A percentile compares a stretch with the other conserved stretches of the same genome.
These are phyloP conservation scores for Hanseniaspora nectarophila DNA, from an alignment of 805 yeast species.

Conservation along the genomic window DNA sequence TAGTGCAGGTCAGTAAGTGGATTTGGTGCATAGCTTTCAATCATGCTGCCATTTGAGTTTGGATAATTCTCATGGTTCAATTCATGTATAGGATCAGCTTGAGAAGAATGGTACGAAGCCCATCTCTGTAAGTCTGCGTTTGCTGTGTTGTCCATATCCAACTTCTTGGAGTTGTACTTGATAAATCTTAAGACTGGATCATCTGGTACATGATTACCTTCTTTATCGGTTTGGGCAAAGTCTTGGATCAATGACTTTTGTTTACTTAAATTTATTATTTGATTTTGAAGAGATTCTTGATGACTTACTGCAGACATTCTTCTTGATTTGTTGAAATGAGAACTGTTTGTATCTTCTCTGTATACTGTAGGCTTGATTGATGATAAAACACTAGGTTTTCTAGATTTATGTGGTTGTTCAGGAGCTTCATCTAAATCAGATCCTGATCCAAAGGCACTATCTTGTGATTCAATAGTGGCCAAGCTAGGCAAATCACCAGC, in stretches of 20 bases:
- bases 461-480: slow-evolving; percentile 1
- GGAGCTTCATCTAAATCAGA: background rate
- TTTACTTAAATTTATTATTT: background rate
- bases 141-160: background rate
- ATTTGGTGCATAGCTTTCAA: background rate
- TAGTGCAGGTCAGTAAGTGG: background rate
- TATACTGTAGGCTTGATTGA: slow-evolving; percentile 3
- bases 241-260: slow-evolving; percentile 32
- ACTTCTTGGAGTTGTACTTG: slow-evolving; percentile 12
- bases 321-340: background rate
- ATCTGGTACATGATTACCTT: slow-evolving; percentile 21
- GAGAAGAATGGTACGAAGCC: slow-evolving; percentile 6
- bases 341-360: background rate
- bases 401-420: background rate
- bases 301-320: slow-evolving; percentile 3
- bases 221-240: slow-evolving; percentile 32
- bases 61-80: background rate
- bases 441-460: background rate
- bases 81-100: background rate
- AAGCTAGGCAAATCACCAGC: slow-evolving; percentile 5
- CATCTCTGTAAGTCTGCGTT: slow-evolving; percentile 1
- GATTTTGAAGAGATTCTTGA: slow-evolving; percentile 7
- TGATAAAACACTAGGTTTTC: background rate
- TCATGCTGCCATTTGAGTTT: background rate
- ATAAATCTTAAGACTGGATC: slow-evolving; percentile 14